Evolutionary conservation across 2,329 filamentous ascomycete genomes (phyloP), one percentile per base, ranked within the genome.

Genomic region (Talaromyces sp.): DNA sequence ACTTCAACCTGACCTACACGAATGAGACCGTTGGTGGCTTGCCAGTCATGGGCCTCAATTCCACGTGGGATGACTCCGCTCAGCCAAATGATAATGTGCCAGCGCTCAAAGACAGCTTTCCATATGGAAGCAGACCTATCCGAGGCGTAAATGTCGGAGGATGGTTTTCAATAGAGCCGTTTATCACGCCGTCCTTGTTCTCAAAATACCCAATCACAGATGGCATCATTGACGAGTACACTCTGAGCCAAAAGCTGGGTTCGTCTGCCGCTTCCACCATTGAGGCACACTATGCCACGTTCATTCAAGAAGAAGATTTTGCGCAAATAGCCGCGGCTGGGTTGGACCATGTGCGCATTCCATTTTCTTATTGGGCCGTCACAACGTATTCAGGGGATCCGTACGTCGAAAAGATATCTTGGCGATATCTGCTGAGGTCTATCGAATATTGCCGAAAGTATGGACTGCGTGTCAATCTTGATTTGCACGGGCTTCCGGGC

Each of bases 1-100:
- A 93, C 69, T 96, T 98, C 80, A 99, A 99, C 71, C 84, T 93
- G 63, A 98, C 95, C 0, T 99, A 96, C 72, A 99, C 95, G 0
- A 86, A 88, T 62, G 84, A 86, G 55, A 92, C 86, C 14, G 88
- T 98, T 0, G 95, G 95, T 21, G 90, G 88, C 2, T 81, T 99
- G n/a, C 88, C 91, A 0, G 75, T 98, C 62, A 98, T 98, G 87
- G 95, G 95, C 0, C 82, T 99, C 26, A 89, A 90, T 70, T 86
- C 86, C 0, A 82, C 85, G 0, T 99, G 91, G 90, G 89, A 98
- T 72, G 93, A 99, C 75, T 89, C 88, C 26, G 80, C 84, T 2
- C 80, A 82, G 65, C 87, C 93, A 13, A 98, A 98, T 72, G 81
- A 85, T 19, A 86, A 91, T 32, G 91, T 96, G 0, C 90, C 92